Percentiles rank a stretch among this genome's conserved stretches.
These are phyloP conservation scores for Echria macrotheca DNA, from an alignment of 495 filamentous ascomycete species.

Conservation along the genomic window DNA sequence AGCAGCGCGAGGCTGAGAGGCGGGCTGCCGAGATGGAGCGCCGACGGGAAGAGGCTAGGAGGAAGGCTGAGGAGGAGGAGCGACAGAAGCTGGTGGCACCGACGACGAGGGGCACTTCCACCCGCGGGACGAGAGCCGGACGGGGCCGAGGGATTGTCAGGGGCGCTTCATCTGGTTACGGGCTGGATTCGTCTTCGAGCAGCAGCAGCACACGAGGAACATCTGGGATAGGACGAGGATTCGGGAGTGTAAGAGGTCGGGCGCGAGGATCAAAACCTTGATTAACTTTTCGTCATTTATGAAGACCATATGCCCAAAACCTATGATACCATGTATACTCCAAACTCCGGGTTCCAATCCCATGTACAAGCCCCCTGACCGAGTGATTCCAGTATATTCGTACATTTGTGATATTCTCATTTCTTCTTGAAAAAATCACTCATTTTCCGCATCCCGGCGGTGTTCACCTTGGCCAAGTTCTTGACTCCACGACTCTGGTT, in stretches of 20 bases:
- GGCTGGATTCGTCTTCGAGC: constrained; percentile 26
- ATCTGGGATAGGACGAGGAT: constrained; percentile 38
- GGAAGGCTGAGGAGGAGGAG: constrained; percentile 70
- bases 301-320: background rate
- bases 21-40: constrained; percentile 68
- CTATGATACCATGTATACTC: too few species aligned
- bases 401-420: too few species aligned
- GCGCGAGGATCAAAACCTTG: constrained; percentile 8
- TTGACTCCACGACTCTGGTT: constrained; percentile 67
- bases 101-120: constrained; percentile 14
- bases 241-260: constrained; percentile 19
- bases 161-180: constrained; percentile 24
- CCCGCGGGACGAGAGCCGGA: constrained; percentile 20
- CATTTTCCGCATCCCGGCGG: constrained; percentile 92
- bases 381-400: too few species aligned
- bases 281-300: background rate
- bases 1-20: constrained; percentile 69
- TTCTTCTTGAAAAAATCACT: constrained; percentile 88
- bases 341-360: too few species aligned
- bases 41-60: constrained; percentile 62
- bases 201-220: constrained; percentile 25
- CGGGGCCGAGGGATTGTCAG: constrained; percentile 16
- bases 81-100: constrained; percentile 43
- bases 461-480: constrained; percentile 83
- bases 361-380: too few species aligned